Percentiles rank a stretch among this genome's conserved stretches.
Evolutionary conservation across 495 filamentous ascomycete genomes (phyloP).

Genomic region (Sporormia fimetaria): DNA sequence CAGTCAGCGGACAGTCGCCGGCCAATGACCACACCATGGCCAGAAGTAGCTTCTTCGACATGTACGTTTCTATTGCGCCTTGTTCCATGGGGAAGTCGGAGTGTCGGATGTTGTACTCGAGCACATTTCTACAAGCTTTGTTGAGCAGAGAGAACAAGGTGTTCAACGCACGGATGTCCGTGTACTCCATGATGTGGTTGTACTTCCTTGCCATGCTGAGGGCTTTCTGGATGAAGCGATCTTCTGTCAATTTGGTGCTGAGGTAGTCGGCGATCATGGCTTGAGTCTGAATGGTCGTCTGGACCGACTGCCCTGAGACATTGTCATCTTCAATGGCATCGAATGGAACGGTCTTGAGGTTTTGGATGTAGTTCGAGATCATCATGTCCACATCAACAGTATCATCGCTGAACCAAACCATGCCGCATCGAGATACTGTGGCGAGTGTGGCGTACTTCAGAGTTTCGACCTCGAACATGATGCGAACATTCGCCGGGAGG

Average conservation of each 20-base stretch:
- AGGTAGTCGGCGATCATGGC: constrained; percentile 65
- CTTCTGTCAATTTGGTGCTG: constrained; percentile 58
- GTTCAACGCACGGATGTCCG: constrained; percentile 73
- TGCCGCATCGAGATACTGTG: constrained; percentile 96
- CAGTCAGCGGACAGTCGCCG: constrained; percentile 80
- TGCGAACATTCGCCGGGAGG: constrained; percentile 84
- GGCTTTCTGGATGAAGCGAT: constrained; percentile 66
- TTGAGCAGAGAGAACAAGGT: constrained; percentile 93
- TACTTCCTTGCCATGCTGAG: constrained; percentile 62
- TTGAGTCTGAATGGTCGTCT: constrained; percentile 65
- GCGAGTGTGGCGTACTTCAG: constrained; percentile 94
- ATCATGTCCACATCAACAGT: constrained; percentile 90
- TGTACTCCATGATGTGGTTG: constrained; percentile 98
- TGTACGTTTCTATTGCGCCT: constrained; percentile 76
- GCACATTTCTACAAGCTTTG: constrained; percentile 77
- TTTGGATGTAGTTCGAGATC: constrained; percentile 78
- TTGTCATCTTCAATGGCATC: constrained; percentile 91
- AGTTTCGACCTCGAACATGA: constrained; percentile 99
- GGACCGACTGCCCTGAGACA: constrained; percentile 65
- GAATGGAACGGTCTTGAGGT: constrained; percentile 66
- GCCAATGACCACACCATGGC: constrained; percentile 89
- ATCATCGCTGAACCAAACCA: constrained; percentile 99
- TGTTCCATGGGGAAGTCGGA: constrained; percentile 83
- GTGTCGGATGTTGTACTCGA: constrained; percentile 93
- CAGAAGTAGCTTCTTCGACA: constrained; percentile 85